phyloP scores from a whole-genome alignment of 257 asterid species.

The Schizonepeta tenuifolia region DNA sequence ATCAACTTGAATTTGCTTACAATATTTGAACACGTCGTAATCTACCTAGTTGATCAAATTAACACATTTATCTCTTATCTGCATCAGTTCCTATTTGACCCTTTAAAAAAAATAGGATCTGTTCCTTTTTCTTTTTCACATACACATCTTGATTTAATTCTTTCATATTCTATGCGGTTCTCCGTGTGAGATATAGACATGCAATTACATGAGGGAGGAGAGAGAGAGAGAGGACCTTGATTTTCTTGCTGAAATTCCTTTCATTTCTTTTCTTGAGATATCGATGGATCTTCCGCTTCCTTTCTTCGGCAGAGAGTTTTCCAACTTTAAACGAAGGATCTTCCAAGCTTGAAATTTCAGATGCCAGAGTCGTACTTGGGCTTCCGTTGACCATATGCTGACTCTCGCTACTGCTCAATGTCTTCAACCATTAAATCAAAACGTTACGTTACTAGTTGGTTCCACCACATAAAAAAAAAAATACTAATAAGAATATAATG shows the following conservation, averaged over 20 bases:
- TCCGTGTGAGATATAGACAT: conserved; percentile 1
- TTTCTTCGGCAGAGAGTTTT: conserved; percentile 79
- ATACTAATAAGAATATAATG: too few relatives aligned
- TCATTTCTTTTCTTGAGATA: conserved; percentile 89
- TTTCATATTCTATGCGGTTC: background rate
- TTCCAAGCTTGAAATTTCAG: conserved; percentile 82
- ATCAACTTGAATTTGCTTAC: background rate
- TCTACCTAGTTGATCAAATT: conserved; percentile 5
- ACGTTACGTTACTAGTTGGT: too few relatives aligned
- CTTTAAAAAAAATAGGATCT: background rate
- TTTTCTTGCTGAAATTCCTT: conserved; percentile 92
- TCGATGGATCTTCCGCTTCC: conserved; percentile 81
- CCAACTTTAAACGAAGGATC: conserved; percentile 74
- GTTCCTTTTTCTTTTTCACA: conserved; percentile 1
- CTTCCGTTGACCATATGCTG: conserved; percentile 64
- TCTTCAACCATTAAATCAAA: conserved; percentile 29
- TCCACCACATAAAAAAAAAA: background rate
- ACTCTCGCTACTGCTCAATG: conserved; percentile 60
- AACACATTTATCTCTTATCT: conserved; percentile 18
- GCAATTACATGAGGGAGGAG: conserved; percentile 12
- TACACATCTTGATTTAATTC: background rate
- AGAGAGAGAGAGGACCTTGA: conserved; percentile 57
- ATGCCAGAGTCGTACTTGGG: conserved; percentile 57
- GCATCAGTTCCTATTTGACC: conserved; percentile 18
- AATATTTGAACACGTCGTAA: background rate